Evolutionary conservation across 2,329 filamentous ascomycete species (phyloP), one percentile per base, ranked within the genome.

Genomic region (Colletotrichum plurivorum): DNA sequence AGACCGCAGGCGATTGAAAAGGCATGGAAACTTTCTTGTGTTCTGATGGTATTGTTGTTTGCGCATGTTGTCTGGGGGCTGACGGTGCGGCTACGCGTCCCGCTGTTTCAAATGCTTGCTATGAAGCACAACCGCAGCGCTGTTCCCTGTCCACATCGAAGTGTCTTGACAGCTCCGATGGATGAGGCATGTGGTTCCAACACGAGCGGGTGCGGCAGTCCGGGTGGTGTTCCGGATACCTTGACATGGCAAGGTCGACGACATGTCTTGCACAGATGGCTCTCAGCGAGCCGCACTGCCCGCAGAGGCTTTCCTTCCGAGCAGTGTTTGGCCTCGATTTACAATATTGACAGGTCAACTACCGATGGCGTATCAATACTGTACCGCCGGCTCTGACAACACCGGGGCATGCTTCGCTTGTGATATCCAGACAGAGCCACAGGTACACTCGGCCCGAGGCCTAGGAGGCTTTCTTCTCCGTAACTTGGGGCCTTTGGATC

Each of bases 81-180:
- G 25, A 45, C n/a, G 31, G 66, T 60, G 51, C 43, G 22, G 36
- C 55, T 66, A 55, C 49, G 49, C 62, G 57, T 62, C 53, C 39
- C 22, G 53, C 41, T 18, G 57, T 63, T 70, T 70, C 52, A 67
- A 54, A 43, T 46, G 57, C 63, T 36, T n/a, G 39, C 49, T 48
- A 25, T 54, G 66, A 54, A 53, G 54, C 61, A 66, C 13, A 31
- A 51, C 48, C 48, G 36, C 61, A 54, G 49, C 45, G 61, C 57
- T 54, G 20, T 55, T 60, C 55, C 62, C 36, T 66, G 48, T 65
- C 22, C 15, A 18, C 22, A 13, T 51, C 43, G 3, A 13, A 51
- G 31, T 45, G 7, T 8, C 41, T 55, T 36, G n/a, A 10, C 60
- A 22, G 22, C 39, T 53, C n/a, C 39, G 49, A 62, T 62, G 36